A percentile compares a stretch with the other conserved stretches of the same genome.
These are phyloP conservation scores for Helichrysum umbraculigerum DNA, from an alignment of 129 eudicot species.

Conservation along the genomic window DNA sequence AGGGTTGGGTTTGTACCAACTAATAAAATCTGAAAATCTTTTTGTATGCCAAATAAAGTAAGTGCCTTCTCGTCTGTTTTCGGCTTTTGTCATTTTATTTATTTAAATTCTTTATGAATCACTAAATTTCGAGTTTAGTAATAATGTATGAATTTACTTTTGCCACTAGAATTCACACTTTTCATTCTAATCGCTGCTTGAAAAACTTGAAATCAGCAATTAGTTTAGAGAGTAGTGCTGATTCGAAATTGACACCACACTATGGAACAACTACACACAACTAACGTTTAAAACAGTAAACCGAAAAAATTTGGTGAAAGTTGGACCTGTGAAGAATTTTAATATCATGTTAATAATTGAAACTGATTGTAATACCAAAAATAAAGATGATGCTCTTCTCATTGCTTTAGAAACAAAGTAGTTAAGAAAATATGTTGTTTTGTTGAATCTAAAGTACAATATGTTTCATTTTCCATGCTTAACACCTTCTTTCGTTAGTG, in stretches of 20 bases:
- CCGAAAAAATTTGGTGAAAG: not conserved
- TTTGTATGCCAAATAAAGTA: not conserved
- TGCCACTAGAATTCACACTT: conserved; percentile 1
- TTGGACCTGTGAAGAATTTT: not conserved
- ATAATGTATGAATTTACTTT: not conserved
- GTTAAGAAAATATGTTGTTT: conserved; percentile 10
- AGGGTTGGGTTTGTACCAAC: not conserved
- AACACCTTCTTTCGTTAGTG: conserved; percentile 23
- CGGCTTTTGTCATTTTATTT: not conserved
- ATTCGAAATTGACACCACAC: no score
- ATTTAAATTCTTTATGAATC: not conserved
- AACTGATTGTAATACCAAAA: conserved; percentile 21
- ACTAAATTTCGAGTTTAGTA: not conserved
- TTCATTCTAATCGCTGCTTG: not conserved
- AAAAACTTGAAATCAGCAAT: not conserved
- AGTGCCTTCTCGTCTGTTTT: not conserved
- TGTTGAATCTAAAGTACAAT: conserved; percentile 32
- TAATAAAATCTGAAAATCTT: not conserved
- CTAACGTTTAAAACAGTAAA: no score
- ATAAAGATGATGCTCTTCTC: conserved; percentile 23
- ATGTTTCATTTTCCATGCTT: conserved; percentile 22
- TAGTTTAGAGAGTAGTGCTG: no score
- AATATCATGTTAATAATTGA: not conserved
- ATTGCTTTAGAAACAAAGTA: conserved; percentile 30
- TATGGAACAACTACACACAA: no score